Evolutionary conservation across 2,329 filamentous ascomycete species (phyloP).

Genomic region (Fusarium sp.): DNA sequence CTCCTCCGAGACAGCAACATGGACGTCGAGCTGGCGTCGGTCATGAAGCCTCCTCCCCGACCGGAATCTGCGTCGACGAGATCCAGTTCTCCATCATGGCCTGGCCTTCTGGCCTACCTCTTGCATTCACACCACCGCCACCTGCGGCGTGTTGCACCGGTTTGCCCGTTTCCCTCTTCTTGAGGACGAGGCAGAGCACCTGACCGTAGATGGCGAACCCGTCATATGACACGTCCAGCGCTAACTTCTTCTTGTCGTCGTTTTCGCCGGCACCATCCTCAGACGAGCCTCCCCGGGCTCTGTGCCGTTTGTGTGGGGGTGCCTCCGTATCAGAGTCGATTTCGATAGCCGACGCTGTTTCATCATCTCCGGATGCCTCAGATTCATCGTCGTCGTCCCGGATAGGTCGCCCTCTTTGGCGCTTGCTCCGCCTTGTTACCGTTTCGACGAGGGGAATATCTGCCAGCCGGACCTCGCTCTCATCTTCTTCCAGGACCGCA

Average conservation of each 20-base stretch:
- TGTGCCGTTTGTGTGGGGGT: constrained; percentile 59
- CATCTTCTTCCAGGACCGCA: constrained; percentile 61
- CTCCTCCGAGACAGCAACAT: constrained; percentile 15
- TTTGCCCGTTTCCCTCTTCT: constrained; percentile 73
- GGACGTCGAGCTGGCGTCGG: background rate
- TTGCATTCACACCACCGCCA: constrained; percentile 41
- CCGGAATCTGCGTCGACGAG: constrained; percentile 77
- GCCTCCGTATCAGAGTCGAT: constrained; percentile 55
- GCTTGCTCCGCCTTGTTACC: constrained; percentile 43
- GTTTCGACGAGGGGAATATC: constrained; percentile 49
- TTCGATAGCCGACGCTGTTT: constrained; percentile 52
- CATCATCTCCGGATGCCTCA: constrained; percentile 49
- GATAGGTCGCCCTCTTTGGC: constrained; percentile 39
- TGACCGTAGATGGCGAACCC: constrained; percentile 96
- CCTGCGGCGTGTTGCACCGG: constrained; percentile 48
- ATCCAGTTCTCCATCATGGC: constrained; percentile 89
- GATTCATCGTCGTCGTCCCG: constrained; percentile 51
- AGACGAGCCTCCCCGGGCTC: constrained; percentile 46
- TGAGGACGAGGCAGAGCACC: constrained; percentile 90
- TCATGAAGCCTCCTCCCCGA: constrained; percentile 51
- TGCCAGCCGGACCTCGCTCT: constrained; percentile 47
- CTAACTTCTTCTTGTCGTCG: constrained; percentile 91
- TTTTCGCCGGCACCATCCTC: constrained; percentile 48
- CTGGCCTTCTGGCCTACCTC: constrained; percentile 61
- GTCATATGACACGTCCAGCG: constrained; percentile 88